phyloP scores from a whole-genome alignment of 805 yeast genomes.

The Grigorovia transvaalensis region DNA sequence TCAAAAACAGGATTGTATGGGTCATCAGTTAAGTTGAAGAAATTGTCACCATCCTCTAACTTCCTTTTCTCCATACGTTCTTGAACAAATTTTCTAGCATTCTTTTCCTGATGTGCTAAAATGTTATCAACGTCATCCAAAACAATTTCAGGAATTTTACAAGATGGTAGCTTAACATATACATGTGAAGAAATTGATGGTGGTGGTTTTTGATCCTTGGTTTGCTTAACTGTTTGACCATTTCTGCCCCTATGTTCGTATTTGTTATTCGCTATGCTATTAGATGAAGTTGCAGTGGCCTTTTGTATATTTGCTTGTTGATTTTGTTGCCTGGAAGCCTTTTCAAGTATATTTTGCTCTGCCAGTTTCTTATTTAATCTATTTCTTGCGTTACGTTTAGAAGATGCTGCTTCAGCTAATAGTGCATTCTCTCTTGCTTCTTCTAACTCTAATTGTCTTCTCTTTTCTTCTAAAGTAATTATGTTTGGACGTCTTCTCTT shows the following conservation, averaged over 20 bases:
- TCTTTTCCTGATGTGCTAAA: slow-evolving; percentile 61
- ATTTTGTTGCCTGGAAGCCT: slow-evolving; percentile 15
- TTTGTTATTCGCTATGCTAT: background rate
- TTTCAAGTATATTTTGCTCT: slow-evolving; percentile 15
- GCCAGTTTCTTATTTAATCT: slow-evolving; percentile 15
- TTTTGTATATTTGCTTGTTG: slow-evolving; percentile 9
- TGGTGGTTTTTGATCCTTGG: slow-evolving; percentile 9
- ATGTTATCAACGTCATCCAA: slow-evolving; percentile 72
- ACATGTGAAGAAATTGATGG: slow-evolving; percentile 42
- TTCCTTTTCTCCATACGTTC: slow-evolving; percentile 70
- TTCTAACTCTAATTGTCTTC: slow-evolving; percentile 9
- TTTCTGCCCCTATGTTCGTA: slow-evolving; percentile 2
- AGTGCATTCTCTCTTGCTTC: slow-evolving; percentile 8
- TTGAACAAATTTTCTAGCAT: slow-evolving; percentile 72
- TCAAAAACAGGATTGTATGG: slow-evolving; percentile 74
- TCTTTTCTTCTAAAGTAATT: slow-evolving; percentile 15
- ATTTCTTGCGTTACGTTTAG: slow-evolving; percentile 4
- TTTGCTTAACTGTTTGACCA: slow-evolving; percentile 8
- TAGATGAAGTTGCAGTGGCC: background rate
- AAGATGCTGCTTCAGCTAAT: slow-evolving; percentile 13
- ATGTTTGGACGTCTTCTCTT: slow-evolving; percentile 42
- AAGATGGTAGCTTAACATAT: slow-evolving; percentile 77
- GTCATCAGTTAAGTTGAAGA: slow-evolving; percentile 80
- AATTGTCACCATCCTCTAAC: slow-evolving; percentile 56
- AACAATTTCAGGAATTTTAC: slow-evolving; percentile 89